These are phyloP conservation scores for Barnettozyma populi DNA, from an alignment of 805 yeast species.

Conservation along the genomic window DNA sequence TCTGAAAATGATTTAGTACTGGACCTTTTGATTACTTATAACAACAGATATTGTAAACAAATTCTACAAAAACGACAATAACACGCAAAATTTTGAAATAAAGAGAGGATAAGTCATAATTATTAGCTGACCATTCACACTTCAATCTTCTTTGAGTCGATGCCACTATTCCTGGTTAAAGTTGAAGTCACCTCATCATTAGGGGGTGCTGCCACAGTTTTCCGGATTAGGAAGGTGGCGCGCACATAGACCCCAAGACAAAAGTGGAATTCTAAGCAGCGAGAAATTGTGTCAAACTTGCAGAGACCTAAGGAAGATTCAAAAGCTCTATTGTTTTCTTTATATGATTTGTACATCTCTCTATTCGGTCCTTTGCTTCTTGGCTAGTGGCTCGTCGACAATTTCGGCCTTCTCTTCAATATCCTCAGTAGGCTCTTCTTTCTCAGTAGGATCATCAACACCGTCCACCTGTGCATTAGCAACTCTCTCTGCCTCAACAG, in stretches of 20 bases:
- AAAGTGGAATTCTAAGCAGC: neutral
- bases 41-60: too few relatives aligned
- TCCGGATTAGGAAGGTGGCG: neutral
- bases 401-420: neutral
- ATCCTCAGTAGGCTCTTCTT: neutral
- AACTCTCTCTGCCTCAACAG: conserved; percentile 2
- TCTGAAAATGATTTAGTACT: too few relatives aligned
- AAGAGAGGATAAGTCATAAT: too few relatives aligned
- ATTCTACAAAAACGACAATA: too few relatives aligned
- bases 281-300: neutral
- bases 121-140: too few relatives aligned
- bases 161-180: too few relatives aligned
- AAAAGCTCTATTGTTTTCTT: neutral
- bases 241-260: neutral
- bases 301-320: too few relatives aligned
- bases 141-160: too few relatives aligned
- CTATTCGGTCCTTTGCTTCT: conserved; percentile 1
- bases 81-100: too few relatives aligned
- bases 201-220: neutral
- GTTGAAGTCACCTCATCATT: neutral
- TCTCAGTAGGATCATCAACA: neutral
- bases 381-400: neutral
- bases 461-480: neutral
- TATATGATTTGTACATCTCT: too few relatives aligned
- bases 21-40: too few relatives aligned